Evolutionary conservation across 73 alveolate species (phyloP).

Genomic region (Uronychia setigera): DNA sequence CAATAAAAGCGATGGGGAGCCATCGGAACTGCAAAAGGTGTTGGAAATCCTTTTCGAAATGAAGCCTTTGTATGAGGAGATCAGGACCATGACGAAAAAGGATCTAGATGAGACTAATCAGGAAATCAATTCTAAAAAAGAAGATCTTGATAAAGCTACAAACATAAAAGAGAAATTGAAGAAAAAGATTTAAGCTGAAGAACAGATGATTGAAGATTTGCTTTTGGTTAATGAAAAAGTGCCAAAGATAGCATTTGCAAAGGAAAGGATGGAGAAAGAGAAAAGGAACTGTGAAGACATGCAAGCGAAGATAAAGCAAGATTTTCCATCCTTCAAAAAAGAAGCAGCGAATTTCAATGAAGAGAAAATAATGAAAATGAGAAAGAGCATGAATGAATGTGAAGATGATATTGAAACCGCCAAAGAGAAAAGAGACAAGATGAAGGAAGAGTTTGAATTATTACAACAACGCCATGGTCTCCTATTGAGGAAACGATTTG

Average conservation of each 20-base stretch:
- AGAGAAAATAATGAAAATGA: conserved; percentile 8
- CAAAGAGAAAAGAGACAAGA: conserved; percentile 4
- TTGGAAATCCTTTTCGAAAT: neutral
- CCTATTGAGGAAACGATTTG: neutral
- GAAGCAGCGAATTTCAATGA: conserved; percentile 3
- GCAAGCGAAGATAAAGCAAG: neutral
- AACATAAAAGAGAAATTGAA: neutral
- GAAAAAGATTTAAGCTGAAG: neutral
- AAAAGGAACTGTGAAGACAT: neutral
- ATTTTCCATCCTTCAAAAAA: neutral
- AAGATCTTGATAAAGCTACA: neutral
- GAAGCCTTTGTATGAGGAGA: neutral
- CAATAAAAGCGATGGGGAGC: neutral
- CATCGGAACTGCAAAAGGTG: too few relatives aligned
- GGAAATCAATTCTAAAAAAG: neutral
- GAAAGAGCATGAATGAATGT: neutral
- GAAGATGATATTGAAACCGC: neutral
- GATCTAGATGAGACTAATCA: neutral
- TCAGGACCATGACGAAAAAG: neutral
- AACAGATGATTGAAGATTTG: neutral
- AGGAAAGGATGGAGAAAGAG: neutral
- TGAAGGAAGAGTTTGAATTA: neutral
- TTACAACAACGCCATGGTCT: neutral
- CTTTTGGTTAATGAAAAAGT: neutral
- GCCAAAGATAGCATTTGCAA: neutral